phyloP scores from a whole-genome alignment of 2,329 filamentous ascomycete genomes.

The Aspergillus melleus region DNA sequence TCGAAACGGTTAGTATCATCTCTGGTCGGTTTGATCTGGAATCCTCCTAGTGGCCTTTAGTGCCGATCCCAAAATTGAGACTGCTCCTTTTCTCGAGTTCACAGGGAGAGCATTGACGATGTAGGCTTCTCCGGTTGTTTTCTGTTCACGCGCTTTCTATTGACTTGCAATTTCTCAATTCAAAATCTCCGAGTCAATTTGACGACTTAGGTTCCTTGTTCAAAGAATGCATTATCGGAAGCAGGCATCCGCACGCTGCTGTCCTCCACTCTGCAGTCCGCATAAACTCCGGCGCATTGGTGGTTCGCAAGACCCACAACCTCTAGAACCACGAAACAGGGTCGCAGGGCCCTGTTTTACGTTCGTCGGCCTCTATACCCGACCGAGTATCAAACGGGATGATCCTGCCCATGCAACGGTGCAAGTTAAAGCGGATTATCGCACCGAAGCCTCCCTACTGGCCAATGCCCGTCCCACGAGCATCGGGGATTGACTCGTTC shows the following conservation, averaged over 20 bases:
- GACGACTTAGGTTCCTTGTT: neutral
- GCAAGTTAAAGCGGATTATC: neutral
- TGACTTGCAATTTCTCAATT: neutral
- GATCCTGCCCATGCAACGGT: neutral
- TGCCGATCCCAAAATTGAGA: neutral
- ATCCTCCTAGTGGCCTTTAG: neutral
- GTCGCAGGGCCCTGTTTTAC: neutral
- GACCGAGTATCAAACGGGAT: neutral
- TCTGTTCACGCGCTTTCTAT: neutral
- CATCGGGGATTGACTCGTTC: neutral
- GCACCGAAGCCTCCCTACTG: neutral
- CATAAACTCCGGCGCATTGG: neutral
- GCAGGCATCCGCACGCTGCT: neutral
- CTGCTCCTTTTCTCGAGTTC: neutral
- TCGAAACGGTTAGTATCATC: neutral
- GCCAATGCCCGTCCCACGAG: neutral
- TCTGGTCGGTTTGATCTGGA: neutral
- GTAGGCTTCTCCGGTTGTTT: neutral
- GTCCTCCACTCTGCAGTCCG: neutral
- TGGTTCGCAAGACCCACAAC: neutral
- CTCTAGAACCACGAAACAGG: neutral
- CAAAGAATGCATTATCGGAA: neutral
- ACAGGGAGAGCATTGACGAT: neutral
- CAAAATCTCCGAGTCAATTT: neutral
- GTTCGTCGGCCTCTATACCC: neutral